A percentile compares a stretch with the other conserved stretches of the same genome.
Evolutionary conservation across 2,329 filamentous ascomycete genomes (phyloP).

Genomic region (Periconia sp.): DNA sequence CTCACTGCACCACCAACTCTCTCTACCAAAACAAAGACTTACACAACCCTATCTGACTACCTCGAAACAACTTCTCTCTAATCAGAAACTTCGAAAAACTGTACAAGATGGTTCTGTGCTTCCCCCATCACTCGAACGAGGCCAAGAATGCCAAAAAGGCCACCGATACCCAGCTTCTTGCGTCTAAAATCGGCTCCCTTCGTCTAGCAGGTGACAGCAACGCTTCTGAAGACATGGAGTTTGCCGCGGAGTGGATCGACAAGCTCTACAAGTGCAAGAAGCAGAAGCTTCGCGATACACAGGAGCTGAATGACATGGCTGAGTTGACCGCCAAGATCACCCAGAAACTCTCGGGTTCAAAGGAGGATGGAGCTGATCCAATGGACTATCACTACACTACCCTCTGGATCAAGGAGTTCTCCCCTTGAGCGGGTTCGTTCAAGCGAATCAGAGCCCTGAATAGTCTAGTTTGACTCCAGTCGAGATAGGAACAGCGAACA

Average conservation of each 20-base stretch:
- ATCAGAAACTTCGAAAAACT: no score
- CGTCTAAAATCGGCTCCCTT: neutral
- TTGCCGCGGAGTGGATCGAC: neutral
- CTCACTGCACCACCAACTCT: no score
- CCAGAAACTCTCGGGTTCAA: neutral
- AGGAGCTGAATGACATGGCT: neutral
- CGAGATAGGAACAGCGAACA: no score
- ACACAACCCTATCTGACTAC: no score
- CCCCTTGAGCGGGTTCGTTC: neutral
- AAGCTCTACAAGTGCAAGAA: neutral
- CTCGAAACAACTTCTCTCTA: no score
- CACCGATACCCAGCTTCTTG: neutral
- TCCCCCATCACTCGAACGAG: no score
- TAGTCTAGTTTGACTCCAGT: no score
- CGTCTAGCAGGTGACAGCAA: neutral
- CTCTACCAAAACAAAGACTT: no score
- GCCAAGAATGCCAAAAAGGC: no score
- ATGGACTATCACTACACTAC: neutral
- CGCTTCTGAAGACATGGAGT: neutral
- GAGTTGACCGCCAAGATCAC: neutral
- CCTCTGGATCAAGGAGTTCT: neutral
- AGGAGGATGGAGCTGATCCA: neutral
- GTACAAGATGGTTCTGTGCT: no score
- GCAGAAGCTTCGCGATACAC: neutral
- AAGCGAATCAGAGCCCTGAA: no score